Evolutionary conservation across 2,329 filamentous ascomycete genomes (phyloP).

Genomic region (Mycosphaerella arachidis): DNA sequence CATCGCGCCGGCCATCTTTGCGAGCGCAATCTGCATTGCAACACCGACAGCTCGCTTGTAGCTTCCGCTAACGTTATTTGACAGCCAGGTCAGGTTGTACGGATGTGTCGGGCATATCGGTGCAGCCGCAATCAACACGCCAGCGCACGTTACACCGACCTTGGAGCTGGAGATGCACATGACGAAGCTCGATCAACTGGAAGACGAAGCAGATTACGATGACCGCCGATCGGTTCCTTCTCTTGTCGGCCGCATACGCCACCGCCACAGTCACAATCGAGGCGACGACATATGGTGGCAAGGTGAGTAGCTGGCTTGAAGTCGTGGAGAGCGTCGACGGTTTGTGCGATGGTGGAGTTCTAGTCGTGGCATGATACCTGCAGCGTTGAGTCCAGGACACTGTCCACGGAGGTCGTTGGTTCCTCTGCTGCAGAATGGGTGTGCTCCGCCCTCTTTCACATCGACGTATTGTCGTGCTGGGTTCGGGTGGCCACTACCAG

Average conservation of each 20-base stretch:
- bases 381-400: no score
- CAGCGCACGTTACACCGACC: background rate
- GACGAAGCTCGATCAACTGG: conserved; percentile 26
- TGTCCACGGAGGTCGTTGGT: no score
- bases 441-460: no score
- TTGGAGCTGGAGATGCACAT: conserved; percentile 11
- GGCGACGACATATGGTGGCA: conserved; percentile 19
- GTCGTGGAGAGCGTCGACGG: conserved; percentile 17
- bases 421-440: no score
- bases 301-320: conserved; percentile 4
- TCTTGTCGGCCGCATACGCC: no score
- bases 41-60: conserved; percentile 50
- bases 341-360: conserved; percentile 24
- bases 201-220: no score
- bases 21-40: conserved; percentile 48
- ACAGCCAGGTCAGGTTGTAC: conserved; percentile 16
- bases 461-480: no score
- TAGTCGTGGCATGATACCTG: no score
- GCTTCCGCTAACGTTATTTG: conserved; percentile 50
- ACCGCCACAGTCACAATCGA: no score
- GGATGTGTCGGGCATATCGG: conserved; percentile 23
- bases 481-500: no score
- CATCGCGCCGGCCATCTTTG: conserved; percentile 53
- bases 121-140: conserved; percentile 27
- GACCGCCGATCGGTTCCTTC: no score